Conservation (phyloP, 1,284 basidiomycete genomes). For the Lentinus polychrous region DNA sequence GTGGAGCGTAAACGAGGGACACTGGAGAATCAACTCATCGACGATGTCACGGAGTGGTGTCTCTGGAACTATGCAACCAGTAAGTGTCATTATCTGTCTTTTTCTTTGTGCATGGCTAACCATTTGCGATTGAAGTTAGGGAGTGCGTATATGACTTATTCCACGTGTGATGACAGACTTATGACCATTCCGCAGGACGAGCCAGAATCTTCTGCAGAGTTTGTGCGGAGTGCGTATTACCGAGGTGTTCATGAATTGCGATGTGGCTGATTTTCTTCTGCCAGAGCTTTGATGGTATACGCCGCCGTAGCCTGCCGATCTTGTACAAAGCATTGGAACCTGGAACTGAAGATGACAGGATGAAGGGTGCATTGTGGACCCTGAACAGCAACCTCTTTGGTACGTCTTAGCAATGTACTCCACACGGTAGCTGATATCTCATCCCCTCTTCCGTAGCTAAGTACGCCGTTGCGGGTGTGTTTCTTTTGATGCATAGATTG, state of each 20-base stretch:
- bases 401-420: slow-evolving; percentile 13
- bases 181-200: slow-evolving; percentile 32
- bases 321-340: slow-evolving; percentile 68
- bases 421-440: slow-evolving; percentile 1
- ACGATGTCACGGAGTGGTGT: slow-evolving; percentile 79
- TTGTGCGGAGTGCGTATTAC: slow-evolving; percentile 40
- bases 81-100: slow-evolving; percentile 26
- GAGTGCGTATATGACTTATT: slow-evolving; percentile 37
- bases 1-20: slow-evolving; percentile 65
- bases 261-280: slow-evolving; percentile 1
- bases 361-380: slow-evolving; percentile 91
- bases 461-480: slow-evolving; percentile 53
- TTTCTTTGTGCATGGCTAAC: neutral
- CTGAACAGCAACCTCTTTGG: slow-evolving; percentile 63
- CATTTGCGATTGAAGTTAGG: slow-evolving; percentile 28
- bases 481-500: neutral
- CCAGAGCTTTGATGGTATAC: slow-evolving; percentile 76
- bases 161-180: slow-evolving; percentile 5
- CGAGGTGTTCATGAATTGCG: neutral
- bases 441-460: slow-evolving; percentile 28
- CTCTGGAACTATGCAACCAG: slow-evolving; percentile 75
- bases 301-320: slow-evolving; percentile 55
- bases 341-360: slow-evolving; percentile 77
- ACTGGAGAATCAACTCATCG: slow-evolving; percentile 72
- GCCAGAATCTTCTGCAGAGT: slow-evolving; percentile 54